Evolutionary conservation across 768 basidiomycete species (phyloP), one percentile per base, ranked within the genome.

Genomic region (Leccinellum albellum): DNA sequence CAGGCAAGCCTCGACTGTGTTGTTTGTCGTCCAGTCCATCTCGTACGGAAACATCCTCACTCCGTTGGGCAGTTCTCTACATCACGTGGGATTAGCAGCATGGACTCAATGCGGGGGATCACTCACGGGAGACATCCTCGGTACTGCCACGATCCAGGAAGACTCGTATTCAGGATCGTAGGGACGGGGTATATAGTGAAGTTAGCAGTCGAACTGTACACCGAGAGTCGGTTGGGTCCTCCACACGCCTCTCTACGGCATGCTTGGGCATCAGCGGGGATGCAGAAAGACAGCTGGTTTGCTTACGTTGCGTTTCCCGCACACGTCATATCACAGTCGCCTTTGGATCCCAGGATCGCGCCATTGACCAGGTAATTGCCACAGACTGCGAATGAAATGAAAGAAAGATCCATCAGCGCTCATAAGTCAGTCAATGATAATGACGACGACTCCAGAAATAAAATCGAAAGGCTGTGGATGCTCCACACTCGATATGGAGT

Each of bases 251-350:
- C 78, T 12, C 85, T 86, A 40, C 40, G 10, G 20, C 5, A 3
- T 12, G 57, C 47, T 55, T 26, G 24, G 28, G 56, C 40, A 53
- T 59, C 8, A 14, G n/a, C 15, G 5, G 8, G 7, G 24, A 23
- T 8, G 3, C 23, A 3, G 29, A 13, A 23, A 40, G 40, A 3
- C 1, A 26, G 0, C 66, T 40, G 13, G n/a, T 40, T 10, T 12
- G n/a, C 85, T 63, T 60, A 88, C 88, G 80, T 76, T 10, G 82
- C 46, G 56, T 85, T 86, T 24, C 90, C 93, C 17, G 78, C 79
- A 59, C 93, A 95, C 0, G 76, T 78, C 87, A 87, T 89, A 66
- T 79, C 83, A 66, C 93, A 95, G 29, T 78, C 78, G 3, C 74
- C 69, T 1, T 79, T 78, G 1, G 74, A 59, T 0, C 79, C 80